Evolutionary conservation across 2,329 filamentous ascomycete species (phyloP), one percentile per base, ranked within the genome.

Genomic region (Atkinsonella hypoxylon): DNA sequence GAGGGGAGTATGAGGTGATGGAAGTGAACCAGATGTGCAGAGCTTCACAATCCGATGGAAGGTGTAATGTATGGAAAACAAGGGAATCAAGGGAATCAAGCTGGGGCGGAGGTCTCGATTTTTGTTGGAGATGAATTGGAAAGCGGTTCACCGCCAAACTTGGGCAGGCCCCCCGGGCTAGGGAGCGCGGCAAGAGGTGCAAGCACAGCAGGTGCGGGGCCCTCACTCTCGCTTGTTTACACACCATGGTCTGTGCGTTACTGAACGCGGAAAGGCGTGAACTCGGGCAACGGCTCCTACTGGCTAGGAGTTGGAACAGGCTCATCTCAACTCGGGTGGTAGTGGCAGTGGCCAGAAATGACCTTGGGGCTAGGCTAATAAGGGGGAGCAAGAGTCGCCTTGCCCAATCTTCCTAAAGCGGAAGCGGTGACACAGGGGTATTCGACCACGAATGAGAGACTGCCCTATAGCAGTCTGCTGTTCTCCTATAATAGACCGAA

Each of bases 181-280:
- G 48, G 39, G 44, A 45, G 48, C 47, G 47, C 32, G 32, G 32
- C 9, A 13, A 34, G 32, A 34, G 30, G 30, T 48, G 39, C 47
- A 26, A 38, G 15, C 4, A 42, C n/a, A 53, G 48, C 38, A 50
- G 56, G 57, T 55, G 57, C 57, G 57, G 59, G 57, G 57, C 58
- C 57, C 53, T 52, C 56, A 59, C 57, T 62, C 56, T 64, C 62
- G 57, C 56, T 64, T 69, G 65, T 67, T 67, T 66, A 63, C 59
- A 22, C 42, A 42, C 31, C 12, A 1, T 59, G 60, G 56, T 46
- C 59, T 54, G 62, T 63, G 63, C 64, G n/a, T 51, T 43, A n/a
- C 53, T 54, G 26, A 54, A 58, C 64, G 51, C 30, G 61, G 64
- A 47, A 62, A 64, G 57, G 62, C 56, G 56, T 36, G 47, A 48